phyloP scores from a whole-genome alignment of 106 monocot species.

The Agapanthus africanus region DNA sequence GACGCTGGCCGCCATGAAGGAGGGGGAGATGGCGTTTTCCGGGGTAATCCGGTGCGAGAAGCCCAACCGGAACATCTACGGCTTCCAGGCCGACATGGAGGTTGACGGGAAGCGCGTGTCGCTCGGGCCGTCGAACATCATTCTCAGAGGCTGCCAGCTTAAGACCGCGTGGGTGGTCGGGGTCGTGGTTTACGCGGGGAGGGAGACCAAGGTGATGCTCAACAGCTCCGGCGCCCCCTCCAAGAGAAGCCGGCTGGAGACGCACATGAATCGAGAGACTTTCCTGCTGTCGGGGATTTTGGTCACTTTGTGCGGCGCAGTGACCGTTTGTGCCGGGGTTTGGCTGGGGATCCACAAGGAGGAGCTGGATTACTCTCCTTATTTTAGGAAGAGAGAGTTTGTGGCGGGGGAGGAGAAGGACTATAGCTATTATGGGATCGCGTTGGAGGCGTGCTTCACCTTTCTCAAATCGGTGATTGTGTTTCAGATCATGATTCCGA shows the following conservation, averaged over 20 bases:
- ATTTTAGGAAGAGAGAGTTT: conserved; percentile 48
- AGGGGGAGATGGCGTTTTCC: not conserved
- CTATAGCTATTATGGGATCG: conserved; percentile 49
- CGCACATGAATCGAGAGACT: conserved; percentile 70
- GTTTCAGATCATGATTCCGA: conserved; percentile 98
- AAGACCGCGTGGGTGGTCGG: conserved; percentile 71
- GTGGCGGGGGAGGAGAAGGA: conserved; percentile 7
- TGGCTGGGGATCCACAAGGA: conserved; percentile 49
- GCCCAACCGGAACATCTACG: conserved; percentile 86
- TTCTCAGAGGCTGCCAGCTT: conserved; percentile 81
- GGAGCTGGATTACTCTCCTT: conserved; percentile 34
- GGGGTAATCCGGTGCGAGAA: conserved; percentile 62
- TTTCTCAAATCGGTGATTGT: conserved; percentile 85
- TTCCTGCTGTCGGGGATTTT: conserved; percentile 37
- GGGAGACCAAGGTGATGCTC: conserved; percentile 84
- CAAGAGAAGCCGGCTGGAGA: conserved; percentile 62
- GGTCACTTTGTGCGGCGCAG: conserved; percentile 36
- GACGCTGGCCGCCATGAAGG: conserved; percentile 10
- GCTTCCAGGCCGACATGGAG: conserved; percentile 69
- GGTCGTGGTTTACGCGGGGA: conserved; percentile 64
- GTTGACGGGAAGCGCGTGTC: conserved; percentile 45
- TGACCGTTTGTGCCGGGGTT: conserved; percentile 37
- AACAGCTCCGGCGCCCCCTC: conserved; percentile 80
- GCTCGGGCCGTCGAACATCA: conserved; percentile 60
- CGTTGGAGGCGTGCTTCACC: conserved; percentile 48